phyloP scores from a whole-genome alignment of 2,329 filamentous ascomycete genomes.

The Didymella arachidicola region DNA sequence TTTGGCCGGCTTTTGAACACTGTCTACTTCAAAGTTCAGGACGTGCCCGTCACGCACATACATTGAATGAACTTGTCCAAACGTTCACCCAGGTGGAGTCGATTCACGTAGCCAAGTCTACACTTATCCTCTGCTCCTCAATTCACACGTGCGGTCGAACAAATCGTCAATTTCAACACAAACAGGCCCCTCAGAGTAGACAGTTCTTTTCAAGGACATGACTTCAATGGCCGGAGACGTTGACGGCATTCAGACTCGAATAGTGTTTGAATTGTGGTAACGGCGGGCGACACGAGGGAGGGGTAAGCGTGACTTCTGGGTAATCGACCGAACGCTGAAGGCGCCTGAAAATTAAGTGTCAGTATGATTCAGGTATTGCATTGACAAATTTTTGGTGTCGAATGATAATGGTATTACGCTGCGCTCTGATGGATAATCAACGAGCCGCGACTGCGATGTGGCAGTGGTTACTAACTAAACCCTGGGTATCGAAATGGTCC shows the following conservation, averaged over 20 bases:
- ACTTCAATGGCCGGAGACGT: neutral
- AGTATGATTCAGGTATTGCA: neutral
- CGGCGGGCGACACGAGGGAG: neutral
- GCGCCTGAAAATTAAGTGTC: too few relatives aligned
- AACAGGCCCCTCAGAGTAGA: too few relatives aligned
- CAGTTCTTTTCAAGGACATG: too few relatives aligned
- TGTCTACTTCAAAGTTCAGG: neutral
- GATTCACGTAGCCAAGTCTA: neutral
- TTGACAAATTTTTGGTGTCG: neutral
- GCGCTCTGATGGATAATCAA: neutral
- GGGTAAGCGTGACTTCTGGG: too few relatives aligned
- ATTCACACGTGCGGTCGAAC: neutral
- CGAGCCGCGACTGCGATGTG: neutral
- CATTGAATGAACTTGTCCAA: neutral
- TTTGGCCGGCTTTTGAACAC: neutral
- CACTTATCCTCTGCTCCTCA: neutral
- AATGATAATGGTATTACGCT: neutral
- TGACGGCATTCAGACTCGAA: neutral
- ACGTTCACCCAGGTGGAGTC: neutral
- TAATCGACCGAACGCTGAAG: neutral
- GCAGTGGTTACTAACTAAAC: neutral
- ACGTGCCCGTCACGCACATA: neutral
- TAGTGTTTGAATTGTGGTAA: neutral
- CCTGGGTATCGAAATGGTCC: constrained; percentile 13
- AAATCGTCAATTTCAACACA: too few relatives aligned